Conservation (phyloP, 139 green algal genomes). For the Ostreobium quekettii region DNA sequence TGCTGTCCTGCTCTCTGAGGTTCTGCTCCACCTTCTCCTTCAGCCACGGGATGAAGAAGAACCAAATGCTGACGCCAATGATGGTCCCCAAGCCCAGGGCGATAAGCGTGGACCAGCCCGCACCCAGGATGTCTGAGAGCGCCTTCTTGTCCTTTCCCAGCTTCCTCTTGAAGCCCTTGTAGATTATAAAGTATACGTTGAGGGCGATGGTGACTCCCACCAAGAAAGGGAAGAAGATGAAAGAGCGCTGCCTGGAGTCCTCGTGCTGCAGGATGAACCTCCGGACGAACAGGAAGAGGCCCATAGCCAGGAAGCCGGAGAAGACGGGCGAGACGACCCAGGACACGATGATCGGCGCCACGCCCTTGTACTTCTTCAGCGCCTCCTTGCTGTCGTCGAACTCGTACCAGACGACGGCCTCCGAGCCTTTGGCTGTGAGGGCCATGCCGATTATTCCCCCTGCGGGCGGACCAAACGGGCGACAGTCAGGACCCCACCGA, state of each 20-base stretch:
- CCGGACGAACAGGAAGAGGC: constrained; percentile 31
- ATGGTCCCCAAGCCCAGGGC: constrained; percentile 1
- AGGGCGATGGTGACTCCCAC: constrained; percentile 2
- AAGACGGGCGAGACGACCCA: constrained; percentile 47
- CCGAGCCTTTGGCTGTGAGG: neutral
- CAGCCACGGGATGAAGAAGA: constrained; percentile 5
- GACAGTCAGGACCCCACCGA: neutral
- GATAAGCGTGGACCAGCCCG: neutral
- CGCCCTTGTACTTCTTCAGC: constrained; percentile 12
- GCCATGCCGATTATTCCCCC: constrained; percentile 21
- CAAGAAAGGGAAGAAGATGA: constrained; percentile 13
- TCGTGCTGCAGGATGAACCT: constrained; percentile 32
- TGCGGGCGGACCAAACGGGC: neutral
- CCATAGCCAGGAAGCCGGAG: constrained; percentile 17
- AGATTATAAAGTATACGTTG: constrained; percentile 4
- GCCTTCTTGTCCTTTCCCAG: neutral
- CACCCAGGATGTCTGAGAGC: neutral
- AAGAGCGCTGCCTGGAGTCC: constrained; percentile 26
- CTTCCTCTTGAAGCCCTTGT: constrained; percentile 8
- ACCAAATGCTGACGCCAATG: neutral
- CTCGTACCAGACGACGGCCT: constrained; percentile 22
- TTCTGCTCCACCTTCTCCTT: neutral
- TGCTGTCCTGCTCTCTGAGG: neutral
- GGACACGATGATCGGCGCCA: constrained; percentile 29
- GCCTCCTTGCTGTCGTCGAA: constrained; percentile 1